phyloP scores from a whole-genome alignment of 495 filamentous ascomycete species.

The Aspergillus ellipticus region DNA sequence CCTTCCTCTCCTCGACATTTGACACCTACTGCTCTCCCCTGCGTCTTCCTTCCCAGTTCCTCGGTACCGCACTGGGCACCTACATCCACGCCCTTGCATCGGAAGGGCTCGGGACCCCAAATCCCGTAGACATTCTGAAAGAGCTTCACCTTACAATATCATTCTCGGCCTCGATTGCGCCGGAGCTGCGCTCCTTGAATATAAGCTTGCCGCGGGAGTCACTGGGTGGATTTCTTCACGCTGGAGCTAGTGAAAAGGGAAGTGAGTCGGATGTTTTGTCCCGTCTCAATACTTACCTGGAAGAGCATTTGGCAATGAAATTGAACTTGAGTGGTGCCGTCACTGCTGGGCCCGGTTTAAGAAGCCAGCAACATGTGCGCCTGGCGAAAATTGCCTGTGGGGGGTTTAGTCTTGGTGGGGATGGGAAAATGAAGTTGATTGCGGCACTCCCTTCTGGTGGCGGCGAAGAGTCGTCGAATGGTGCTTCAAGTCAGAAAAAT shows the following conservation, averaged over 20 bases:
- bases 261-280: conserved; percentile 27
- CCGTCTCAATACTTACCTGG: conserved; percentile 42
- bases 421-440: conserved; percentile 52
- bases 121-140: conserved; percentile 23
- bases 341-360: conserved; percentile 3
- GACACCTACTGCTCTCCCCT: conserved; percentile 46
- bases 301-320: conserved; percentile 48
- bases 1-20: conserved; percentile 49
- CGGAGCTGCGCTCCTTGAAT: conserved; percentile 44
- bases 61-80: conserved; percentile 30
- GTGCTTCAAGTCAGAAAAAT: background rate
- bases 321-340: conserved; percentile 31
- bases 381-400: conserved; percentile 51
- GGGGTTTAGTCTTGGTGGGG: conserved; percentile 50
- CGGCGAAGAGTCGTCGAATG: conserved; percentile 15
- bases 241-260: background rate
- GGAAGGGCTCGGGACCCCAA: background rate
- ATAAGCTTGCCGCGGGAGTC: conserved; percentile 39
- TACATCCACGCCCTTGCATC: conserved; percentile 17
- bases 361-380: conserved; percentile 34
- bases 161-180: conserved; percentile 37
- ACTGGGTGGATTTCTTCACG: conserved; percentile 24
- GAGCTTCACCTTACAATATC: conserved; percentile 41
- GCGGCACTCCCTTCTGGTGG: conserved; percentile 11
- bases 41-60: conserved; percentile 36